Evolutionary conservation across 2,329 filamentous ascomycete genomes (phyloP), one percentile per base, ranked within the genome.

Genomic region (Hypoxylon sp.): DNA sequence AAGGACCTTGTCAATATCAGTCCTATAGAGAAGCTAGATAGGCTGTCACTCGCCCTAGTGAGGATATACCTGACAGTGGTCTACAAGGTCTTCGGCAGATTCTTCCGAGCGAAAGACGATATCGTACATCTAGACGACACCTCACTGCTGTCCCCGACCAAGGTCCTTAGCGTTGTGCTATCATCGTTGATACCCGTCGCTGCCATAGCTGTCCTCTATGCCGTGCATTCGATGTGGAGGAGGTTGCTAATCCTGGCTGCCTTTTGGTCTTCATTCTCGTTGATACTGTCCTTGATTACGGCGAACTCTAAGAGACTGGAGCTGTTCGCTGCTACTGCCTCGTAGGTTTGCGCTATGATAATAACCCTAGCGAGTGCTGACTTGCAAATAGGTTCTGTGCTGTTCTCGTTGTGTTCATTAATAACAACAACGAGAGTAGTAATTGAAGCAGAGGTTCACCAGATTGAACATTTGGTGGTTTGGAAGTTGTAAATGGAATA

Each of bases 391-490:
- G 30, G 8, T 34, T 34, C 6, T 17, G 30, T 19, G 30, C 30
- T 19, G 30, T 34, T 16, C 30, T 34, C 13, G 30, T 32, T 5
- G 13, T 32, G 12, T 32, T 32, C 30, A 32, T 32, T 32, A 15
- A 15, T 4, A 32, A 12, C 17, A 19, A 32, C 15, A 19, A 25
- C 21, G 9, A 25, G n/a, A n/a, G n/a, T n/a, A n/a, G n/a, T n/a
- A n/a, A n/a, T n/a, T n/a, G n/a, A n/a, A n/a, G n/a, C n/a, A n/a
- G n/a, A n/a, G n/a, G n/a, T n/a, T n/a, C n/a, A n/a, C n/a, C n/a
- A n/a, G n/a, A n/a, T n/a, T n/a, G n/a, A n/a, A n/a, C n/a, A n/a
- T n/a, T n/a, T n/a, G n/a, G n/a, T n/a, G n/a, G n/a, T n/a, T n/a
- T n/a, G n/a, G n/a, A n/a, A n/a, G n/a, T n/a, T n/a, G n/a, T n/a